These are phyloP conservation scores for Paraphaeosphaeria sporulosa DNA, from an alignment of 2,329 filamentous ascomycete genomes.

Conservation along the genomic window DNA sequence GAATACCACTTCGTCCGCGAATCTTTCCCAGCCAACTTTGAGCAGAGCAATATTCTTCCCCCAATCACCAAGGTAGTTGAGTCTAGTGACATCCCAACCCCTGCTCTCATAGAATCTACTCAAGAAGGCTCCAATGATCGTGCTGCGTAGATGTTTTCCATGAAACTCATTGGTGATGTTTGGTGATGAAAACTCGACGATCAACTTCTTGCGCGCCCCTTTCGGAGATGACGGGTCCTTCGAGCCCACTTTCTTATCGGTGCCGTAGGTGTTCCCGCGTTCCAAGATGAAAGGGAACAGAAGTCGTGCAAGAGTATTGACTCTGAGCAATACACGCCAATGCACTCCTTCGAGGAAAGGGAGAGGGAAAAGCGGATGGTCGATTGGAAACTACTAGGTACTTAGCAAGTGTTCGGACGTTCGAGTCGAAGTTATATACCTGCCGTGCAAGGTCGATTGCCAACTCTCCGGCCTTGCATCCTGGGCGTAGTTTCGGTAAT, in stretches of 20 bases:
- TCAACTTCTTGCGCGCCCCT: slow-evolving; percentile 61
- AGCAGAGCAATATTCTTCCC: slow-evolving; percentile 69
- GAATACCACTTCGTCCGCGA: slow-evolving; percentile 70
- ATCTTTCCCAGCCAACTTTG: slow-evolving; percentile 71
- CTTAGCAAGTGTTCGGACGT: not conserved
- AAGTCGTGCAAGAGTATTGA: slow-evolving; percentile 63
- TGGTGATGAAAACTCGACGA: slow-evolving; percentile 78
- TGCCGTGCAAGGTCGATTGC: slow-evolving; percentile 31
- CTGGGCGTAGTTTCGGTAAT: slow-evolving; percentile 37
- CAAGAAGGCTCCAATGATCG: slow-evolving; percentile 70
- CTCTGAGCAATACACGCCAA: slow-evolving; percentile 72
- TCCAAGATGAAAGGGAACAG: slow-evolving; percentile 70
- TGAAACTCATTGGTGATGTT: slow-evolving; percentile 78
- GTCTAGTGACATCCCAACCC: slow-evolving; percentile 67
- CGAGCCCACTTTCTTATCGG: slow-evolving; percentile 55
- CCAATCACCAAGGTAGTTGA: slow-evolving; percentile 76
- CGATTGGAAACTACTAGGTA: slow-evolving; percentile 73
- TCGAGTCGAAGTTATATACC: slow-evolving; percentile 17
- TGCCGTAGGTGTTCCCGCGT: slow-evolving; percentile 63
- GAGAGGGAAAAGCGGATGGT: slow-evolving; percentile 70
- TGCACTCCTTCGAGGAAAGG: slow-evolving; percentile 68
- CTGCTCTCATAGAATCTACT: slow-evolving; percentile 65
- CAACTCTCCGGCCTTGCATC: slow-evolving; percentile 26
- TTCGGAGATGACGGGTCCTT: slow-evolving; percentile 60
- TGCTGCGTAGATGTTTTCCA: slow-evolving; percentile 70